These are phyloP conservation scores for Colletotrichum destructivum DNA, from an alignment of 2,329 filamentous ascomycete genomes.

Conservation along the genomic window DNA sequence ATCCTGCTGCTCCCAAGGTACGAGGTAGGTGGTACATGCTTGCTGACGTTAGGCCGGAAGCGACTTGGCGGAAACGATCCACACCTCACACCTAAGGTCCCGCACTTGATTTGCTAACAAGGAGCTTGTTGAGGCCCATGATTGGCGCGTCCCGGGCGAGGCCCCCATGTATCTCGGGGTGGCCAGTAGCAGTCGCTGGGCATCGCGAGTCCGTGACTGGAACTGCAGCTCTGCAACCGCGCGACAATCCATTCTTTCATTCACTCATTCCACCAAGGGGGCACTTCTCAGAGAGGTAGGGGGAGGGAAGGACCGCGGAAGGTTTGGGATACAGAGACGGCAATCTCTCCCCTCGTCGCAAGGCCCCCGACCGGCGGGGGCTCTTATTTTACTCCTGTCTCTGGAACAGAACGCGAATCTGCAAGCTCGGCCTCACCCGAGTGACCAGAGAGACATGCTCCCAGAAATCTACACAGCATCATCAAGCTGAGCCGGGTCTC, in stretches of 20 bases:
- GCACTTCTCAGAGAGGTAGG: conserved; percentile 1
- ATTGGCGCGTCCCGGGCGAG: conserved; percentile 21
- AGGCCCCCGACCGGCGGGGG: background rate
- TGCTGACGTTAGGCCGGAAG: conserved; percentile 36
- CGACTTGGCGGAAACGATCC: conserved; percentile 17
- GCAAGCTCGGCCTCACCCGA: too few species aligned
- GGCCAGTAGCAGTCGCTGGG: conserved; percentile 38
- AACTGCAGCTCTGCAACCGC: conserved; percentile 41
- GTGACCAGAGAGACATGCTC: too few species aligned
- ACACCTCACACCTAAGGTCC: conserved; percentile 1
- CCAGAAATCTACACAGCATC: too few species aligned
- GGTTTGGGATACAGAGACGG: background rate
- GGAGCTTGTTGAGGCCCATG: background rate
- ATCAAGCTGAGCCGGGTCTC: background rate
- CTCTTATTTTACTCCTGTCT: background rate
- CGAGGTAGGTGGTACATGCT: conserved; percentile 17
- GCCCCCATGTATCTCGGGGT: conserved; percentile 26
- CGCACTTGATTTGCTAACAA: conserved; percentile 33
- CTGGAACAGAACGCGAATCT: background rate
- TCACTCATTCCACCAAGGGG: background rate
- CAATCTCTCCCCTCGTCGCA: background rate
- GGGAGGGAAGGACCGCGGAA: background rate
- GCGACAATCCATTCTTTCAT: conserved; percentile 26
- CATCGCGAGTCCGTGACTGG: conserved; percentile 28
- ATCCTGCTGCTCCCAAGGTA: background rate